Evolutionary conservation across 2,329 filamentous ascomycete species (phyloP), one percentile per base, ranked within the genome.

Genomic region (Claviceps purpurea): DNA sequence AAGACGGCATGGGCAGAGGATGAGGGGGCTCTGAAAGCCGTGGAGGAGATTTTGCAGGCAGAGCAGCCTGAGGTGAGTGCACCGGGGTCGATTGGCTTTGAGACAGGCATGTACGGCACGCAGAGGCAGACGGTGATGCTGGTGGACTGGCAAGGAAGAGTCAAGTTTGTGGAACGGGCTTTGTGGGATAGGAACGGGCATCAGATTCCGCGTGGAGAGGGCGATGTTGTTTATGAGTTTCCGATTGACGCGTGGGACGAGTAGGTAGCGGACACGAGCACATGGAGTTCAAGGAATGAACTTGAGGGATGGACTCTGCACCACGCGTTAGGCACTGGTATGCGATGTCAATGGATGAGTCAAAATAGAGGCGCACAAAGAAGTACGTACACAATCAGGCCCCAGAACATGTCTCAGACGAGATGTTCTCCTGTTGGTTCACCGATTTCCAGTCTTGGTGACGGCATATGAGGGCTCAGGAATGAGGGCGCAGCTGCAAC

Each of bases 121-220:
- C 81, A 84, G 65, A 68, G 81, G 40, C 81, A 84, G 67, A 84
- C 80, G 0, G 67, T 83, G 14, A 64, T 84, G 14, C 65, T 83
- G 45, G 75, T 84, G 6, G 79, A 82, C 58, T 81, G 77, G 76
- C 71, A 82, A 3, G 81, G 81, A 2, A 78, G 78, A 39, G 77
- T 81, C 18, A 76, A 73, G 0, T 81, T 77, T 58, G 70, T 71
- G 34, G 81, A 84, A 65, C 69, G 81, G 39, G 75, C 79, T 4
- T 65, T 84, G 43, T 84, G 73, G 70, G 79, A 84, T 60, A 66
- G 68, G 0, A 71, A 79, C 47, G 81, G 81, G 8, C 75, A 79
- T 50, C 62, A 69, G 2, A 69, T 84, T 44, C 67, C 71, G 22
- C 70, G 73, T 22, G 79, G 78, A 0, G 60, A 75, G 52, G 79